Conservation (phyloP, 495 filamentous ascomycete genomes). For the Recurvomyces mirabilis region DNA sequence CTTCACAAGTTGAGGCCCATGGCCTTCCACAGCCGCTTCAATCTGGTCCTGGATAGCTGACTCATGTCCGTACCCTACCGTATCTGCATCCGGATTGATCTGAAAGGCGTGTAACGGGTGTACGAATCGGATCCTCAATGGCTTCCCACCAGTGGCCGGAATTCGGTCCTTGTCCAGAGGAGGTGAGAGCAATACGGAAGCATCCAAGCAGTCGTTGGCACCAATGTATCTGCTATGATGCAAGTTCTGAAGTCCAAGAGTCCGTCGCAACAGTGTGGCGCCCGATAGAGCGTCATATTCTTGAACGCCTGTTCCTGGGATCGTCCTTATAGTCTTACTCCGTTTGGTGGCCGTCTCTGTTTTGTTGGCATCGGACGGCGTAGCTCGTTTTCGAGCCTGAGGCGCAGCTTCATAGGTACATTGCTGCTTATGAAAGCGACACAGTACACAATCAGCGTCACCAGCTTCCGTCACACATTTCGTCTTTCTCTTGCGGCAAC, state of each 20-base stretch:
- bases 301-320: constrained; percentile 8
- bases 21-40: constrained; percentile 65
- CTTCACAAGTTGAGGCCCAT: constrained; percentile 65
- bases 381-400: constrained; percentile 20
- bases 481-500: not conserved
- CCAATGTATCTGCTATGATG: constrained; percentile 27
- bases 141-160: not conserved
- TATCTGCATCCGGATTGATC: constrained; percentile 52
- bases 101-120: constrained; percentile 69
- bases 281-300: constrained; percentile 29
- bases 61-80: constrained; percentile 45
- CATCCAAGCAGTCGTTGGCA: constrained; percentile 18
- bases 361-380: not conserved
- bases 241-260: constrained; percentile 28
- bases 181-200: not conserved
- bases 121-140: constrained; percentile 57
- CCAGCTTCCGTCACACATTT: constrained; percentile 22
- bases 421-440: constrained; percentile 23
- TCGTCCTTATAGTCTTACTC: not conserved
- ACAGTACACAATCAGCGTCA: constrained; percentile 22
- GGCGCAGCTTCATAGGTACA: constrained; percentile 24
- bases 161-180: too few relatives aligned
- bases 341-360: constrained; percentile 18
- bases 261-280: constrained; percentile 26
- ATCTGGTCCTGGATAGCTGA: constrained; percentile 59